Evolutionary conservation across 306 rosid genomes (phyloP), one percentile per base, ranked within the genome.

Genomic region (Mucuna pruriens): DNA sequence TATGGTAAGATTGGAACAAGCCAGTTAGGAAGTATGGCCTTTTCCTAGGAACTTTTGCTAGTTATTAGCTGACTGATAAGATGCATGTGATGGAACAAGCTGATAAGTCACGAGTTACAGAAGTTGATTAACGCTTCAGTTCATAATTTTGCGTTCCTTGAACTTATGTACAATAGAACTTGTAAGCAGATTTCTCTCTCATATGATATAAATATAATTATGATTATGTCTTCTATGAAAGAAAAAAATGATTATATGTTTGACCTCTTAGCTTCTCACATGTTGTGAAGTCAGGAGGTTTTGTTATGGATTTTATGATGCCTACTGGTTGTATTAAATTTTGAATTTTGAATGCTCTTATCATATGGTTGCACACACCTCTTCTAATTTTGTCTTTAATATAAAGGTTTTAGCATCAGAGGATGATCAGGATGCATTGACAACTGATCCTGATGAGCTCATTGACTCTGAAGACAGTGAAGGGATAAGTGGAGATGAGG

Each of bases 401-500:
- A 67, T 80, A 9, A 80, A 96, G 99, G 97, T 96, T 84, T 92
- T 93, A 62, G 99, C 99, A 55, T 93, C 97, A 33, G 98, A 96
- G 78, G 97, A 93, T 77, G 98, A 96, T 80, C 99, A 92, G 79
- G 98, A 96, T 90, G 99, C 97, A 55, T 86, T 96, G 90, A 92
- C 99, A 68, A 96, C 98, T 54, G 99, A 96, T 88, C 99, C 99
- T 40, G 98, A 96, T 80, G 99, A 93, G 67, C 94, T 92, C 42
- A 73, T 92, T 16, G 99, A 96, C 78, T 96, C 99, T 71, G 99
- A 96, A 84, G 99, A 92, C 73, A 92, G 99, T 81, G 97, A 93
- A 86, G 98, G 97, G 86, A 87, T 96, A 44, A 91, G 99, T 85
- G 98, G 97, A 39, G 98, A 96, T 36, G 99, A 96, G 87, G 99